These are phyloP conservation scores for Fraxinus excelsior DNA, from an alignment of 257 asterid genomes.

Conservation along the genomic window DNA sequence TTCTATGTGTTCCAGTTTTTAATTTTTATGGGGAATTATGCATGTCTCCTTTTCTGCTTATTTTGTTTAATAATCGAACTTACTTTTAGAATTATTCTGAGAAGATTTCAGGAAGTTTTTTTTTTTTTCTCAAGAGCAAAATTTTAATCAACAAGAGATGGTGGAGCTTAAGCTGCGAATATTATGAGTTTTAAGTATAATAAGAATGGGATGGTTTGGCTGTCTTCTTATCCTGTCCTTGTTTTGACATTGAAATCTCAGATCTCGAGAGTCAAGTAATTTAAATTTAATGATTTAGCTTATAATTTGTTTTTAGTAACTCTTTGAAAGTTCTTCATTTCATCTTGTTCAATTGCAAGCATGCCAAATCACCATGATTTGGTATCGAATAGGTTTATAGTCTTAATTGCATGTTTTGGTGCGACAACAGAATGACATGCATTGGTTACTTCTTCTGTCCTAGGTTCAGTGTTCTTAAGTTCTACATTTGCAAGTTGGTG, in stretches of 20 bases:
- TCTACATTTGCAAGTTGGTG: background rate
- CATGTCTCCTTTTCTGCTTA: background rate
- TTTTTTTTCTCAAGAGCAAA: background rate
- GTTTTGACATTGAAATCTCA: background rate
- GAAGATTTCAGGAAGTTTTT: background rate
- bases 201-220: background rate
- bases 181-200: background rate
- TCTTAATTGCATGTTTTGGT: background rate
- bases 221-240: background rate
- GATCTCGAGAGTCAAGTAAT: background rate
- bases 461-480: background rate
- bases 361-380: background rate
- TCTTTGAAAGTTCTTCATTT: background rate
- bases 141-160: background rate
- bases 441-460: background rate
- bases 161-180: background rate
- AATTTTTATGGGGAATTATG: background rate
- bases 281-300: background rate
- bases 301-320: background rate
- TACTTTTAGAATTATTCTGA: background rate
- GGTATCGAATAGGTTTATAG: background rate
- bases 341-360: background rate
- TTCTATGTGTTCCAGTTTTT: background rate
- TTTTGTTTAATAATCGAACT: background rate
- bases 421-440: background rate